Evolutionary conservation across 345 rosid species (phyloP).

Genomic region (Eucalyptus brandiana): DNA sequence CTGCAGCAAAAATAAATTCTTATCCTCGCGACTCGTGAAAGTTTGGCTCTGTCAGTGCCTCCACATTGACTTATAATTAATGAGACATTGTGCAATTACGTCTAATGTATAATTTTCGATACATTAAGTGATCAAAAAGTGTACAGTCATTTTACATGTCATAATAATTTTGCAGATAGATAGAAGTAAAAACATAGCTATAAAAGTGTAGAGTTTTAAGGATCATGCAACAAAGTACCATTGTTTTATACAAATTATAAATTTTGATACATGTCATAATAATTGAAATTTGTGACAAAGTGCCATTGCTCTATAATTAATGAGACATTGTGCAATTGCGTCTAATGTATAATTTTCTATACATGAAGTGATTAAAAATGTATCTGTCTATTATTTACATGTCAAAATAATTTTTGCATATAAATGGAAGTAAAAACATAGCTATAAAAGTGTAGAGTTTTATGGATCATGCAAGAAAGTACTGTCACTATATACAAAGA

Average conservation of each 20-base stretch:
- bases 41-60: not conserved
- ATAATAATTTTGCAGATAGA: not conserved
- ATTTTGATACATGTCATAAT: too few relatives aligned
- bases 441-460: not conserved
- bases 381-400: not conserved
- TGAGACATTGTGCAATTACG: not conserved
- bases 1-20: not conserved
- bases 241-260: too few relatives aligned
- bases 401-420: not conserved
- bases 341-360: not conserved
- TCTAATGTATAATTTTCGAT: not conserved
- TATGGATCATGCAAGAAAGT: not conserved
- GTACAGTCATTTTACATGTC: not conserved
- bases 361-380: not conserved
- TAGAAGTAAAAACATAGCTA: not conserved
- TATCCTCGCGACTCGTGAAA: not conserved
- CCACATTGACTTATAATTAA: not conserved
- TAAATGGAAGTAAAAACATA: not conserved
- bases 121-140: not conserved
- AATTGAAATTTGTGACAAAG: too few relatives aligned
- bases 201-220: not conserved
- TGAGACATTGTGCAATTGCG: not conserved
- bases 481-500: not conserved
- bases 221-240: not conserved
- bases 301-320: not conserved